Evolutionary conservation across 192 early-diverging fungal species (phyloP).

Genomic region (Mortierella claussenii): DNA sequence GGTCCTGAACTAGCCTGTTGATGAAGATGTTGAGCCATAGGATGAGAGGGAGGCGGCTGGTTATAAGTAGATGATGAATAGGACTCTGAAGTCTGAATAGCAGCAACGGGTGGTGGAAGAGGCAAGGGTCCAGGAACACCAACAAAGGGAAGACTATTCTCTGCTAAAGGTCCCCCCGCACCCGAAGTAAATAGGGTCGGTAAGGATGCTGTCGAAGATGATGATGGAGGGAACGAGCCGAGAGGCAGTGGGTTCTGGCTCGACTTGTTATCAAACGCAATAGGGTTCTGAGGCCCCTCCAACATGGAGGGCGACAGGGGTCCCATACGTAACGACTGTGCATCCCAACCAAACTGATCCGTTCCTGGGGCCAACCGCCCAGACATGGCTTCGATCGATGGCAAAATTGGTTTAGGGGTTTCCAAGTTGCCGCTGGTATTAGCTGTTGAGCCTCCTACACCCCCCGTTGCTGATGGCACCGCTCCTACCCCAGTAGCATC

Average conservation of each 20-base stretch:
- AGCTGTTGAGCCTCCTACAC: neutral
- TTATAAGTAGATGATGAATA: constrained; percentile 22
- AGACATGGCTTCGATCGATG: constrained; percentile 75
- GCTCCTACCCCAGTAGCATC: neutral
- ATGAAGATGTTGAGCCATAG: constrained; percentile 8
- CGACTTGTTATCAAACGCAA: constrained; percentile 34
- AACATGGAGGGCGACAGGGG: constrained; percentile 84
- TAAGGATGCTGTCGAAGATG: constrained; percentile 23
- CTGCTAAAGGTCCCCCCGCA: constrained; percentile 9
- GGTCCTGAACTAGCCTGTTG: constrained; percentile 1
- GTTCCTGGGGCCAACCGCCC: constrained; percentile 50
- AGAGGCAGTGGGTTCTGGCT: constrained; percentile 21
- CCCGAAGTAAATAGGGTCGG: constrained; percentile 31
- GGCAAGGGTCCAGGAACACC: constrained; percentile 29
- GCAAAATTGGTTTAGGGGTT: constrained; percentile 67
- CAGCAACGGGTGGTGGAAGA: constrained; percentile 14
- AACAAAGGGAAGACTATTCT: constrained; percentile 24
- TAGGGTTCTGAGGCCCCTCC: constrained; percentile 65
- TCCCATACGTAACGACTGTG: constrained; percentile 73
- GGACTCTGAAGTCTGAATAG: constrained; percentile 17
- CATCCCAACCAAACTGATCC: constrained; percentile 64
- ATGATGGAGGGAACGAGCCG: constrained; percentile 18
- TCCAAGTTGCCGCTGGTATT: constrained; percentile 25
- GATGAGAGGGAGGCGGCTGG: constrained; percentile 9
- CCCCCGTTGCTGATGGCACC: neutral